Evolutionary conservation across 2,329 filamentous ascomycete species (phyloP), one percentile per base, ranked within the genome.

Genomic region (Fusarium chlamydosporum): DNA sequence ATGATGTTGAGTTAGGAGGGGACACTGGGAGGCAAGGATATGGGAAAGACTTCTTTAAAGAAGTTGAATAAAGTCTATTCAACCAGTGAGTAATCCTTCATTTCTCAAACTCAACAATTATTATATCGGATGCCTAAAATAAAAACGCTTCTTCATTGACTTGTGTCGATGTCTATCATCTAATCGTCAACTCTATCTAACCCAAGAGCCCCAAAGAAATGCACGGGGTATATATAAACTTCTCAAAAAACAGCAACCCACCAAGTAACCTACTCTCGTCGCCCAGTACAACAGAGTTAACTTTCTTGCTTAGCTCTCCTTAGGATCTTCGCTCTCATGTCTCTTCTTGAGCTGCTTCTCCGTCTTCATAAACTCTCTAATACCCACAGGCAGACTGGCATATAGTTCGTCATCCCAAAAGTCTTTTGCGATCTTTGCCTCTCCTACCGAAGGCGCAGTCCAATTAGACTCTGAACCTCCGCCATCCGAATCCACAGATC

Each of bases 351-450:
- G 79, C 78, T 84, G 91, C 86, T 98, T 98, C 83, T 99, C 96
- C 63, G 91, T 94, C 83, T 91, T 93, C 95, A 99, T 98, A 75
- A 99, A 99, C 79, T 97, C 95, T 65, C 93, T 85, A 70, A 99
- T 97, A 0, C 95, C 96, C 11, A 98, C 92, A 0, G 96, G 95
- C 53, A 99, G 89, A 70, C 88, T 88, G 50, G 88, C 87, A 74
- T 97, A 96, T 35, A 97, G 76, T 50, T 92, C 89, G 3, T 89
- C 89, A 56, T 88, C 84, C 83, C 83, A 87, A 48, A 85, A 77
- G 63, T 89, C 85, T 70, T 84, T 86, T 3, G 80, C 79, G 54
- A 82, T 81, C 73, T 79, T 82, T 43, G 78, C 68, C 27, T 75
- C 77, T 12, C 77, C 78, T 29, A 82, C 66, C 12, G 31, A 43